Conservation (phyloP, 1,284 basidiomycete genomes). For the Puccinia horiana region DNA sequence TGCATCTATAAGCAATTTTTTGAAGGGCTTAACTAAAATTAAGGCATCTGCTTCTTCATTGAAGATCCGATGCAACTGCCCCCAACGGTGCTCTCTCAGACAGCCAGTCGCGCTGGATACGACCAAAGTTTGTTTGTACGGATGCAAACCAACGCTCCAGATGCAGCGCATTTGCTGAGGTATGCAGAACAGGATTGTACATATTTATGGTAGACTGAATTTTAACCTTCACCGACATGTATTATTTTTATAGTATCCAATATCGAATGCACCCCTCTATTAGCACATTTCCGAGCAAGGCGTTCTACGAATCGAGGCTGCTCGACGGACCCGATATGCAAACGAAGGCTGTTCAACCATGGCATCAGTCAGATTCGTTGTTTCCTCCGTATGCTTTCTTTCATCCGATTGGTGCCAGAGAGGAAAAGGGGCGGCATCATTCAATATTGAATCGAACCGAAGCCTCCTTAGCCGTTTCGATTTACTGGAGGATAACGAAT, state of each 20-base stretch:
- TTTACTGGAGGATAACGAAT: constrained; percentile 73
- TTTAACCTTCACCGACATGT: not conserved
- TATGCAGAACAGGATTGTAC: constrained; percentile 57
- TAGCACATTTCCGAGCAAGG: constrained; percentile 79
- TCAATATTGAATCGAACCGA: constrained; percentile 80
- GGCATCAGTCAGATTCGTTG: constrained; percentile 73
- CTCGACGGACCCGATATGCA: constrained; percentile 88
- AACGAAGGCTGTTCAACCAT: constrained; percentile 75
- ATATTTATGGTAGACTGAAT: constrained; percentile 18
- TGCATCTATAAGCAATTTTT: not conserved
- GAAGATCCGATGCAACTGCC: constrained; percentile 94
- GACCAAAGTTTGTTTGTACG: constrained; percentile 91
- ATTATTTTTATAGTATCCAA: constrained; percentile 71
- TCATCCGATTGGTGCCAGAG: constrained; percentile 66
- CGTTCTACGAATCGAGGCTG: constrained; percentile 83
- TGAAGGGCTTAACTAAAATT: not conserved
- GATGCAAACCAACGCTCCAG: constrained; percentile 74
- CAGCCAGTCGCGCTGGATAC: constrained; percentile 78
- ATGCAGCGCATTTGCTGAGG: constrained; percentile 87
- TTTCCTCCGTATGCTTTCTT: constrained; percentile 90
- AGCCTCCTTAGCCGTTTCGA: constrained; percentile 72
- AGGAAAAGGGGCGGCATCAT: constrained; percentile 62
- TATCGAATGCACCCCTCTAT: constrained; percentile 99
- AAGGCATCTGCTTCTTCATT: not conserved
- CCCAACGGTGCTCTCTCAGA: constrained; percentile 88